Conservation (phyloP, 352 stramenopile genomes). For the Globisporangium spinosum region DNA sequence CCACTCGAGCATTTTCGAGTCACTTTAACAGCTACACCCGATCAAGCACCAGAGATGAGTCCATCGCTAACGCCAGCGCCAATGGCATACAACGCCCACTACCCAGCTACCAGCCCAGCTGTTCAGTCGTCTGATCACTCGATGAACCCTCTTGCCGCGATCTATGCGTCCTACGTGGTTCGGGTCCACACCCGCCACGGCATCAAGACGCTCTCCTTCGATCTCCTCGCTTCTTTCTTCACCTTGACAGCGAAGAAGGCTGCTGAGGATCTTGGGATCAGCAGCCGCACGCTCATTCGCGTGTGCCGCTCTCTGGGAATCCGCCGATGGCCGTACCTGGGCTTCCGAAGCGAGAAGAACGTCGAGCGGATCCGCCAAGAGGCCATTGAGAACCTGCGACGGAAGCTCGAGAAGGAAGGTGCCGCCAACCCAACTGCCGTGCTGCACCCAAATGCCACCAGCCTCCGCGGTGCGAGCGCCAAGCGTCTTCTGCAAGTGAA, state of each 20-base stretch:
- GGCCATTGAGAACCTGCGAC: conserved; percentile 71
- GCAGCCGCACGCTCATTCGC: conserved; percentile 70
- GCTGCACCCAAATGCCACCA: conserved; percentile 40
- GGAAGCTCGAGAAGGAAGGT: conserved; percentile 57
- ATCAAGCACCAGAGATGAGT: background rate
- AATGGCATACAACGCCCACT: background rate
- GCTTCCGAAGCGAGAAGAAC: conserved; percentile 79
- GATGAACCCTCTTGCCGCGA: conserved; percentile 26
- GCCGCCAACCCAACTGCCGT: conserved; percentile 31
- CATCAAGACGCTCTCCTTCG: conserved; percentile 80
- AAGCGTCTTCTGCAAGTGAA: conserved; percentile 73
- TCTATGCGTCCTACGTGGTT: conserved; percentile 55
- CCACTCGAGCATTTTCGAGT: conserved; percentile 3
- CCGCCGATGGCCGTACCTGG: conserved; percentile 73
- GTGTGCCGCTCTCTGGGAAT: conserved; percentile 75
- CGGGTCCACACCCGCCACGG: conserved; percentile 59
- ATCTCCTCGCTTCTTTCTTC: conserved; percentile 64
- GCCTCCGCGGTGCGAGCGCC: conserved; percentile 59
- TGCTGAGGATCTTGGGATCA: conserved; percentile 71
- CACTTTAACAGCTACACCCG: background rate
- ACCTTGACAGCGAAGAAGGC: conserved; percentile 74
- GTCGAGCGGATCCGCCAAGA: conserved; percentile 74
- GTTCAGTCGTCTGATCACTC: background rate
- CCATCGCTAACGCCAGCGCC: background rate
- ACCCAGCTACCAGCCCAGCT: background rate